Percentiles rank a stretch among this genome's conserved stretches.
Conservation (phyloP, 768 basidiomycete genomes). For the Calocera viscosa region DNA sequence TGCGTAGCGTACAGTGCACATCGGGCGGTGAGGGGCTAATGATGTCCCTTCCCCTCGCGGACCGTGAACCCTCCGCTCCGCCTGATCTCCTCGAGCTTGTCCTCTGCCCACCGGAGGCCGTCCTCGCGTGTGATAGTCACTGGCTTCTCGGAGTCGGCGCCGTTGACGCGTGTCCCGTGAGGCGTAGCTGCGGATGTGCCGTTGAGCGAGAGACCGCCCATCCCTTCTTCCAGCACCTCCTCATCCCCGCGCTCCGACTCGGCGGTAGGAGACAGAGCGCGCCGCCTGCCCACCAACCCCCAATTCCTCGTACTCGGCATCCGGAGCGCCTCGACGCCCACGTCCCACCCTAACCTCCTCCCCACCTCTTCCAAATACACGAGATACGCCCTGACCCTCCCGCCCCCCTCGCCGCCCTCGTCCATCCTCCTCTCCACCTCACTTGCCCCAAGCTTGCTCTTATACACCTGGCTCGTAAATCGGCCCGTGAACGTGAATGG, state of each 20-base stretch:
- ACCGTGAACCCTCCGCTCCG: neutral
- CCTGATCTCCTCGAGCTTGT: constrained; percentile 4
- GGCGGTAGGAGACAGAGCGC: neutral
- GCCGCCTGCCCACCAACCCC: constrained; percentile 28
- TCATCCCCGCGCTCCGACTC: neutral
- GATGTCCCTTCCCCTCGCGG: constrained; percentile 2
- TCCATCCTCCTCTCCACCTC: constrained; percentile 37
- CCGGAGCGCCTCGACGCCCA: constrained; percentile 74
- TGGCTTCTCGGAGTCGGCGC: neutral
- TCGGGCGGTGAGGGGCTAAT: neutral
- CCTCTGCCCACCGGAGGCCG: neutral
- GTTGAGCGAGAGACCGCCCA: neutral
- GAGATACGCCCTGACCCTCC: constrained; percentile 67
- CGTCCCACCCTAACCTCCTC: constrained; percentile 65
- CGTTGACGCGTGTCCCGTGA: neutral
- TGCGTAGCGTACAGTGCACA: too few species aligned
- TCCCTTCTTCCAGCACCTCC: neutral
- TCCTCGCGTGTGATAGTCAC: neutral
- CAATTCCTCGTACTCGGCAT: constrained; percentile 92
- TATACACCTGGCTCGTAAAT: constrained; percentile 3
- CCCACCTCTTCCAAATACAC: constrained; percentile 74
- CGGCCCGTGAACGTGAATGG: constrained; percentile 48
- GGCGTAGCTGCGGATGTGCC: neutral
- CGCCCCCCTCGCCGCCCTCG: constrained; percentile 46
- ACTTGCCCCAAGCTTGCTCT: constrained; percentile 24